phyloP scores from a whole-genome alignment of 371 early-diverging fungal genomes.

The Mortierella sp. region DNA sequence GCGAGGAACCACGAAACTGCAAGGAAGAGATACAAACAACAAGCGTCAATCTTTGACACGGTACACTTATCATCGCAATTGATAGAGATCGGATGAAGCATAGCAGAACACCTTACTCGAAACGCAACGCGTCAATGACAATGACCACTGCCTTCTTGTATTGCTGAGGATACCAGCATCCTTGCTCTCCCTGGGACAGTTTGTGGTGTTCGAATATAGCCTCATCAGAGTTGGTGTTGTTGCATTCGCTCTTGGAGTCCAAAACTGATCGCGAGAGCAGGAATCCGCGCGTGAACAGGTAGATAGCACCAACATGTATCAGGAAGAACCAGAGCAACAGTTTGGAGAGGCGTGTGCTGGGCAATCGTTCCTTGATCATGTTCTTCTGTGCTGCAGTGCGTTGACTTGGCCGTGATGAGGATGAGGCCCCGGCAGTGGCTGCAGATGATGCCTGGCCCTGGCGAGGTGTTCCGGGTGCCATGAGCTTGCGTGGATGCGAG shows the following conservation, averaged over 20 bases:
- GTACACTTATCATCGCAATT: no score
- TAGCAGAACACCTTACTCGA: constrained; percentile 71
- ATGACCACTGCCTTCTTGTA: constrained; percentile 79
- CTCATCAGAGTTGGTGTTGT: constrained; percentile 47
- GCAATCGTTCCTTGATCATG: constrained; percentile 21
- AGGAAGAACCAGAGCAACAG: constrained; percentile 52
- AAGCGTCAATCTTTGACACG: no score
- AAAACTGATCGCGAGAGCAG: constrained; percentile 83
- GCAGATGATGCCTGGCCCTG: constrained; percentile 21
- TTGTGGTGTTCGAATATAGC: constrained; percentile 5
- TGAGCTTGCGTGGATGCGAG: constrained; percentile 2
- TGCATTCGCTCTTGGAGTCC: constrained; percentile 62
- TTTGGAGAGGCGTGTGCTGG: constrained; percentile 51
- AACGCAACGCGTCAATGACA: constrained; percentile 92
- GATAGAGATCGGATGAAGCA: neutral
- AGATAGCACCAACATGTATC: constrained; percentile 62
- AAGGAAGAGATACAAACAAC: neutral
- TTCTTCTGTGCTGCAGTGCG: constrained; percentile 2
- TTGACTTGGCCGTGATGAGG: constrained; percentile 6
- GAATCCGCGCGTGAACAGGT: constrained; percentile 85
- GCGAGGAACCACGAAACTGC: constrained; percentile 52
- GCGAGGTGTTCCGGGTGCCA: constrained; percentile 11
- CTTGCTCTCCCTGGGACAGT: neutral
- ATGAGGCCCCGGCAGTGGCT: neutral
- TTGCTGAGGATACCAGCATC: constrained; percentile 66